These are phyloP conservation scores for Luffa aegyptiaca DNA, from an alignment of 306 rosid species.

Conservation along the genomic window DNA sequence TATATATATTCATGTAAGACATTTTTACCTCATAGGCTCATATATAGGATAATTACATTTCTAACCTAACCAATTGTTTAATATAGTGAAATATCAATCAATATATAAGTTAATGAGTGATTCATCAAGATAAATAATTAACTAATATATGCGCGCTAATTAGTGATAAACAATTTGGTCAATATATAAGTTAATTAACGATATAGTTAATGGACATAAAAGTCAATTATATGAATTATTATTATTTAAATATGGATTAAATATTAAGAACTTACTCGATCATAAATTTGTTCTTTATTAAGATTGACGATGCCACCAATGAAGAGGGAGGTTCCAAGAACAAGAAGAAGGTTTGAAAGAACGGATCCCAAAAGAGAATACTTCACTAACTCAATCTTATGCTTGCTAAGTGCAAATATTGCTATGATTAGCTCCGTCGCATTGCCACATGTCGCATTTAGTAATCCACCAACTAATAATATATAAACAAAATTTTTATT, in stretches of 20 bases:
- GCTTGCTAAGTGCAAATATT: conserved; percentile 45
- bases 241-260: background rate
- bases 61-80: too few relatives aligned
- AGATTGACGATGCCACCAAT: conserved; percentile 72
- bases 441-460: conserved; percentile 93
- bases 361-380: conserved; percentile 83
- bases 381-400: conserved; percentile 63
- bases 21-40: too few relatives aligned
- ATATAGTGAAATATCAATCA: too few relatives aligned
- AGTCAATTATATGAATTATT: too few relatives aligned
- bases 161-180: too few relatives aligned
- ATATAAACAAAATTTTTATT: background rate
- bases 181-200: too few relatives aligned
- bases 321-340: conserved; percentile 79
- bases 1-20: too few relatives aligned
- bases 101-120: too few relatives aligned
- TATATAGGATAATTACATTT: too few relatives aligned
- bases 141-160: too few relatives aligned
- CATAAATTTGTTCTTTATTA: conserved; percentile 48
- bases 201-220: too few relatives aligned
- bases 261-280: conserved; percentile 39
- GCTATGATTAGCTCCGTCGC: conserved; percentile 83
- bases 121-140: too few relatives aligned
- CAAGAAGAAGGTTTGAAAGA: conserved; percentile 87
- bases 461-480: conserved; percentile 70